Base-by-base conservation (phyloP, 2,329 filamentous ascomycete species). In the Penicillium sp. region DNA sequence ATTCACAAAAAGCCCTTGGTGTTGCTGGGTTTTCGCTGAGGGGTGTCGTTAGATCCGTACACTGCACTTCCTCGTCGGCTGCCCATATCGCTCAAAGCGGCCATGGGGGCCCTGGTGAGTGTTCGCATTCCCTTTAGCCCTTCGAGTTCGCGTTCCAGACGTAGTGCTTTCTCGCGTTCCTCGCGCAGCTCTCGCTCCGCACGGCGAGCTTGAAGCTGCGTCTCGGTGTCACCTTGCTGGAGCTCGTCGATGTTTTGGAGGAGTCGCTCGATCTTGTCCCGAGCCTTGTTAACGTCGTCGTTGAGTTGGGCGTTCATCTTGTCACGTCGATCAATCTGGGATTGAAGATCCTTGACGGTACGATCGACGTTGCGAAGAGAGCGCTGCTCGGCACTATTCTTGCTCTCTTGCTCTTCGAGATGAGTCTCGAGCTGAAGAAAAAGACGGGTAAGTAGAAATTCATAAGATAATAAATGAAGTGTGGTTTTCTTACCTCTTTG, bases 221-320 rank as follows among this genome's bases (percentile, higher is more conserved):
- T 87, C 10, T 85, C 79, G 20, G 89, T 91, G 72, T 97, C 92
- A 13, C 85, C 88, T 13, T 89, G 85, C 70, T 99, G 92, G 30
- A 99, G 83, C 69, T 97, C 92, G 68, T 97, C 92, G 62, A 99
- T 96, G 1, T 90, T 90, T 67, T 86, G 81, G 45, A 99, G 86
- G 5, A 97, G 85, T 68, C 91, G 90, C 59, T 94, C 90, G 55
- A 91, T 84, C 78, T 94, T 95, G 74, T 97, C 92, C 55, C 92
- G 89, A 65, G 90, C 86, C 58, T 92, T 89, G 60, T 80, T 79
- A 51, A 96, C 82, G 64, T 97, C 94, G 47, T 96, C 92, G 48
- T 85, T 81, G 16, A 96, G 79, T 66, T 94, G 87, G 5, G 79
- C 68, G 63, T 92, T 90, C 63, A 89, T 85, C 75, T 95, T 96